These are phyloP conservation scores for Citrus glauca DNA, from an alignment of 345 rosid genomes.

Conservation along the genomic window DNA sequence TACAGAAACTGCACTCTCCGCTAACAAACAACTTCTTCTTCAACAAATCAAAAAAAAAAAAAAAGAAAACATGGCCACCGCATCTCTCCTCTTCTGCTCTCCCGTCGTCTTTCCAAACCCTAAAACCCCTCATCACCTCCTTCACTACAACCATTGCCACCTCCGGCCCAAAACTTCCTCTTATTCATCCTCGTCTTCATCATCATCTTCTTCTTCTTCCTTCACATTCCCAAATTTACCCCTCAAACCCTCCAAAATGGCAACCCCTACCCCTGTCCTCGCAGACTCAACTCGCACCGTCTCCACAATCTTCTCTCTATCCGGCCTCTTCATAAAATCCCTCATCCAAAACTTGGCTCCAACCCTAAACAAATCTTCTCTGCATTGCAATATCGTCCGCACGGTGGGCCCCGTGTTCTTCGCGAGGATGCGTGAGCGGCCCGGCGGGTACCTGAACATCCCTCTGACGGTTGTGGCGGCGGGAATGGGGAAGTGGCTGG, in stretches of 20 bases:
- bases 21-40: neutral
- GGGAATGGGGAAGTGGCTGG: constrained; percentile 82
- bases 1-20: neutral
- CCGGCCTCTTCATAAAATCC: constrained; percentile 23
- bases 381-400: constrained; percentile 21
- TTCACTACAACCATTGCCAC: neutral
- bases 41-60: neutral
- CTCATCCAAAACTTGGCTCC: constrained; percentile 23
- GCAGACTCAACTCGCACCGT: constrained; percentile 42
- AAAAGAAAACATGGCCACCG: neutral
- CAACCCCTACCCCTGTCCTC: constrained; percentile 17
- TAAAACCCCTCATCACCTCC: neutral
- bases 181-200: neutral
- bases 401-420: constrained; percentile 56
- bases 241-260: neutral
- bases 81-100: neutral
- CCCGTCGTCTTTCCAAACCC: neutral
- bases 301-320: constrained; percentile 30
- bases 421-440: constrained; percentile 52
- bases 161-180: neutral
- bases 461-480: constrained; percentile 86
- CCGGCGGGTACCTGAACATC: constrained; percentile 53
- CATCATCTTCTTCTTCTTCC: neutral
- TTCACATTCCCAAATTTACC: neutral
- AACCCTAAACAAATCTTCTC: constrained; percentile 14